A percentile compares a stretch with the other conserved stretches of the same genome.
These are phyloP conservation scores for Lenwebbia sp. DNA, from an alignment of 345 rosid species.

Conservation along the genomic window DNA sequence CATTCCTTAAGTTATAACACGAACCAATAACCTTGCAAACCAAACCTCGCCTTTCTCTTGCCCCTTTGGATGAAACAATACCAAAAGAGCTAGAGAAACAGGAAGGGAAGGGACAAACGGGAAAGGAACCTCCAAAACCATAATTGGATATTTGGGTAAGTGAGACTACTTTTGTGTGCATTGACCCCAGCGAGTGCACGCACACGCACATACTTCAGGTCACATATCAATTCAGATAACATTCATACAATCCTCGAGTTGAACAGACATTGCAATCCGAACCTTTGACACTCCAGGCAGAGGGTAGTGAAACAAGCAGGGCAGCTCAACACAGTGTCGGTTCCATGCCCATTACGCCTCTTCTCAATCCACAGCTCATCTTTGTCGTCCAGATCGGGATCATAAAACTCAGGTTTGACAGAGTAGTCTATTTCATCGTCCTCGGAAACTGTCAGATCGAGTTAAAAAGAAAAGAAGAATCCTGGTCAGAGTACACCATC, in stretches of 20 bases:
- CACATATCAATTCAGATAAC: not conserved
- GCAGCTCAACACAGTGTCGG: constrained; percentile 83
- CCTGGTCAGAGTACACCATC: not conserved
- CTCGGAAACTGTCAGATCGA: constrained; percentile 41
- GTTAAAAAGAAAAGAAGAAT: not conserved
- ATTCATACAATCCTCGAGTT: not conserved
- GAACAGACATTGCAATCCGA: not conserved
- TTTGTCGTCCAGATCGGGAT: constrained; percentile 54
- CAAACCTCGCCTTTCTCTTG: not conserved
- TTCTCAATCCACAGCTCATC: constrained; percentile 57
- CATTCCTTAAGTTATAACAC: not conserved
- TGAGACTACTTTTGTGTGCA: not conserved
- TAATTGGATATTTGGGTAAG: not conserved
- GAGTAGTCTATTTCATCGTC: constrained; percentile 77
- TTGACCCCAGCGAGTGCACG: not conserved
- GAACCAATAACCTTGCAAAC: too few relatives aligned
- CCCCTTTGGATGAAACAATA: not conserved
- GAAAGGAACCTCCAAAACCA: not conserved
- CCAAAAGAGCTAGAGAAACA: not conserved
- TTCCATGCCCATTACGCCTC: constrained; percentile 36
- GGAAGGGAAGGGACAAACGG: not conserved
- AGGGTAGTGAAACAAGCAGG: constrained; percentile 83
- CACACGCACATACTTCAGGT: not conserved
- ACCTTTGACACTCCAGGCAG: constrained; percentile 81
- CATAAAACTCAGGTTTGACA: constrained; percentile 58